phyloP scores from a whole-genome alignment of 306 rosid species.

The Trifolium fragiferum region DNA sequence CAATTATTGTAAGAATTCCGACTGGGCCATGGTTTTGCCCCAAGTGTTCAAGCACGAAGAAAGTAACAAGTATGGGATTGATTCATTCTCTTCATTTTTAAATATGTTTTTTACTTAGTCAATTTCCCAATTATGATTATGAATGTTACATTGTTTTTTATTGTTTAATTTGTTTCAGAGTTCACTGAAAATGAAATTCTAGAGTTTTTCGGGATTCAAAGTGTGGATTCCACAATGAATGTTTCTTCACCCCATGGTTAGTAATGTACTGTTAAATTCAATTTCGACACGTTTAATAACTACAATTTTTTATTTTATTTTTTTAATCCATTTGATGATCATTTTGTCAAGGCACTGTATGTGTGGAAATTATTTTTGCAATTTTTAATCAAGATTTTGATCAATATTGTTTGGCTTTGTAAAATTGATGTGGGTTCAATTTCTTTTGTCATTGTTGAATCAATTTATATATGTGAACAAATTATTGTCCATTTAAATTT shows the following conservation, averaged over 20 bases:
- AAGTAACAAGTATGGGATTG: constrained; percentile 56
- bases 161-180: constrained; percentile 47
- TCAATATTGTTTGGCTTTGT: constrained; percentile 9
- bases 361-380: constrained; percentile 2
- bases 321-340: neutral
- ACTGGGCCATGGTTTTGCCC: constrained; percentile 88
- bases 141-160: constrained; percentile 39
- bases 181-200: constrained; percentile 71
- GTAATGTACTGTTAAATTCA: constrained; percentile 35
- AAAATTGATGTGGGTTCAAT: constrained; percentile 36
- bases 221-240: constrained; percentile 28
- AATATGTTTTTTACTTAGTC: neutral
- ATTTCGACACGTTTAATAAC: neutral
- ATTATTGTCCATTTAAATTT: neutral
- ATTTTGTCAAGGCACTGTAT: neutral
- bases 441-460: neutral
- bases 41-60: constrained; percentile 58
- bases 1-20: constrained; percentile 78
- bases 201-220: constrained; percentile 75
- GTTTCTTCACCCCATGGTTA: constrained; percentile 59
- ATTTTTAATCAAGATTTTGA: constrained; percentile 9
- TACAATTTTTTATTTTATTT: neutral
- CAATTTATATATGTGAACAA: neutral
- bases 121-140: constrained; percentile 18
- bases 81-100: constrained; percentile 1